Evolutionary conservation across 176 grass and related monocot species (phyloP).

Genomic region (Eleusine indica): DNA sequence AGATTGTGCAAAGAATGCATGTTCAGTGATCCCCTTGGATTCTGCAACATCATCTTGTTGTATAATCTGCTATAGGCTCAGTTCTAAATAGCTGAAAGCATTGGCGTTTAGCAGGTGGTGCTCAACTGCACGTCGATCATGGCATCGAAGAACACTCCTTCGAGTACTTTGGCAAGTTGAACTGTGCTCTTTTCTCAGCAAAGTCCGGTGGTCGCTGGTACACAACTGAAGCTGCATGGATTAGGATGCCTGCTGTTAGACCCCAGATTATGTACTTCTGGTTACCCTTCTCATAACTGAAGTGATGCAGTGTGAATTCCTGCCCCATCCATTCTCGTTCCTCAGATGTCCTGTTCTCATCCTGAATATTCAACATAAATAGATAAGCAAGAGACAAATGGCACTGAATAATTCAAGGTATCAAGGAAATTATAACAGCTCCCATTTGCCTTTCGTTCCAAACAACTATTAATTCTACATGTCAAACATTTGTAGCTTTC

Average conservation of each 20-base stretch:
- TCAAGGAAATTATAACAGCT: background rate
- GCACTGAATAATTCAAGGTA: background rate
- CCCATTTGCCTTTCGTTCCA: background rate
- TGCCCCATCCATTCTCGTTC: constrained; percentile 76
- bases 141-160: constrained; percentile 54
- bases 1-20: constrained; percentile 1
- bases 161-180: constrained; percentile 45
- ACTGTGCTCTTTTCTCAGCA: constrained; percentile 52
- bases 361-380: constrained; percentile 33
- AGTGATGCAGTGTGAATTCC: constrained; percentile 56
- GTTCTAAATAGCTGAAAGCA: background rate
- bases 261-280: constrained; percentile 68
- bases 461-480: background rate
- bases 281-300: constrained; percentile 45
- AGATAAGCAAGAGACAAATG: background rate
- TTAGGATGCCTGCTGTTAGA: constrained; percentile 66
- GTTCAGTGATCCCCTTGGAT: background rate
- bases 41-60: background rate
- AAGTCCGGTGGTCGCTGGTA: constrained; percentile 57
- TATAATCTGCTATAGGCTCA: background rate
- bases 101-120: constrained; percentile 16
- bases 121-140: background rate
- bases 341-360: constrained; percentile 54
- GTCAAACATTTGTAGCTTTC: background rate
- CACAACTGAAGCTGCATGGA: constrained; percentile 66